Evolutionary conservation across 257 asterid species (phyloP), one percentile per base, ranked within the genome.

Genomic region (Nemophila menziesii): DNA sequence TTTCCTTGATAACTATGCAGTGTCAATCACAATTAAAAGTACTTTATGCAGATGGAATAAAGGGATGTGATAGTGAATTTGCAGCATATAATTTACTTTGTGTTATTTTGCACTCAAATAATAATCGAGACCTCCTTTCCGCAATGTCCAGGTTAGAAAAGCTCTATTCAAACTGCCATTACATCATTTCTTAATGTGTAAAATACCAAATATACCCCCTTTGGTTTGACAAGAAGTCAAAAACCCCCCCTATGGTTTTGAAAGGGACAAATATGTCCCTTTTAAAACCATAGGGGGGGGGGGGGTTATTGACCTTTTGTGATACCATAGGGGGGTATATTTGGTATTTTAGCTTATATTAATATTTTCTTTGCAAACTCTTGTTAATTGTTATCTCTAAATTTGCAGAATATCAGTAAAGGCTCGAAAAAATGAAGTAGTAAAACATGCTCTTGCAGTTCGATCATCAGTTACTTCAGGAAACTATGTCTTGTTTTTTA

Each of bases 11-110:
- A n/a, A n/a, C n/a, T 62, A 21, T 69, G 92, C 92, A 90, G 99
- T 90, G 99, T 60, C 99, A 90, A 54, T 85, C 99, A 50, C 99
- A 90, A 67, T 64, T 90, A 67, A 68, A 70, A 77, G 69, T 92
- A 8, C 94, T 90, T 38, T 90, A 90, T 75, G 81, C 89, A 26
- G 99, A 90, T 73, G 96, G 93, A 58, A 82, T 82, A 51, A 60
- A 54, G 49, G 99, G 99, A 67, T 79, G 94, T 63, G 75, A 77
- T 67, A 77, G 82, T 83, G 99, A 90, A 66, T 81, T 90, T 56
- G 82, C 93, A 0, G 93, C 99, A 40, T 85, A 90, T 74, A 77
- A 85, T 82, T 78, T 90, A 69, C 74, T 90, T 1, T 79, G 92
- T 71, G 94, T 68, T 44, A 77, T 90, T 51, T 55, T 79, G 67